These are phyloP conservation scores for Wickerhamomyces pijperi DNA, from an alignment of 805 yeast species.

Conservation along the genomic window DNA sequence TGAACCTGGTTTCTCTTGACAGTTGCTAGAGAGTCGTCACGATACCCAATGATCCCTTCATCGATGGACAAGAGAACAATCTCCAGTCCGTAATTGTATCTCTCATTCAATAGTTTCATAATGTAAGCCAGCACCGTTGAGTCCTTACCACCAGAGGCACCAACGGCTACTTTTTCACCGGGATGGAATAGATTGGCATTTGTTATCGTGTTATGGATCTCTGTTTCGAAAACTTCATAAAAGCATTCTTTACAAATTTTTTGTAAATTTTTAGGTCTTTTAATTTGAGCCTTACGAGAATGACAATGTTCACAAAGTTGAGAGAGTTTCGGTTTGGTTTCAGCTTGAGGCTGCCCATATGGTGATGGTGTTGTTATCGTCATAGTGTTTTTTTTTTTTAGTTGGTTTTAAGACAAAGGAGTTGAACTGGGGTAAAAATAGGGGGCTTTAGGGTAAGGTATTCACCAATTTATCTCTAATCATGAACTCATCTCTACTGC, in stretches of 20 bases:
- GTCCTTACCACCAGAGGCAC: conserved; percentile 98
- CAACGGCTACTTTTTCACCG: conserved; percentile 91
- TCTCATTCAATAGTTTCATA: conserved; percentile 75
- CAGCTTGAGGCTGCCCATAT: not conserved
- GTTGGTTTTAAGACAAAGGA: too few species aligned
- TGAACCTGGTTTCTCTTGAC: conserved; percentile 88
- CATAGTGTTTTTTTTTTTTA: not conserved
- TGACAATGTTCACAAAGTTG: conserved; percentile 77
- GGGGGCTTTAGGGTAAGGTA: not conserved
- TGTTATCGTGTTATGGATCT: conserved; percentile 82
- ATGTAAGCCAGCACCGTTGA: conserved; percentile 90
- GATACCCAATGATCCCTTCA: conserved; percentile 93
- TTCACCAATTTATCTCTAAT: not conserved
- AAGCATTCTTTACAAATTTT: conserved; percentile 88
- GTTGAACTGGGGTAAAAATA: too few species aligned
- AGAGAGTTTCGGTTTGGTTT: conserved; percentile 19
- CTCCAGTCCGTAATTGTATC: conserved; percentile 80
- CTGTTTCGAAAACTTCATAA: conserved; percentile 84
- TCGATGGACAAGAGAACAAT: conserved; percentile 80
- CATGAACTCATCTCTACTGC: not conserved
- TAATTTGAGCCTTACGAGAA: conserved; percentile 72
- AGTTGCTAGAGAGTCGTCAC: conserved; percentile 95
- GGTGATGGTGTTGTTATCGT: not conserved
- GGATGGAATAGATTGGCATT: conserved; percentile 54
- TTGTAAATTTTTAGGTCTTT: conserved; percentile 85